Base-by-base conservation (phyloP, 2,329 filamentous ascomycete genomes). In the Epichloe gansuensis region DNA sequence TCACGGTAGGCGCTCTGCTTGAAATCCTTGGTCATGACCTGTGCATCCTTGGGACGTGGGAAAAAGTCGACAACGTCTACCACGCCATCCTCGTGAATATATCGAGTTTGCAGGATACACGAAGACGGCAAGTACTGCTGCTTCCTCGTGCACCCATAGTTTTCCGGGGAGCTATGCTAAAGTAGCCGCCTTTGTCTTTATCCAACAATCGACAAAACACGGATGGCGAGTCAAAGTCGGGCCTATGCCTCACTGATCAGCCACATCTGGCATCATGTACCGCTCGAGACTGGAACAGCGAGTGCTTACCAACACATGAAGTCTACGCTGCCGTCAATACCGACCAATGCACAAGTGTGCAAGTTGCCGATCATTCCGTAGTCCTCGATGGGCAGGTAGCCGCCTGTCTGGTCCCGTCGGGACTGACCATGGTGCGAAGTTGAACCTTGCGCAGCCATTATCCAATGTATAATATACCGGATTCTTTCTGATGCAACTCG, bases 301-400 rank as follows among this genome's bases (percentile, higher is more conserved):
- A 39, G 21, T 53, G 57, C 74, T 66, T 62, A 82, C 81, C 85
- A 90, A 66, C 85, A 89, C 83, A 89, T 86, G 60, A 82, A 88
- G 63, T 88, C 86, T 53, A 90, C 67, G 57, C 83, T 85, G 25
- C 85, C 85, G 61, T 85, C 81, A 62, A 86, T 85, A 58, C 83
- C 85, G 23, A 87, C 76, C n/a, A 88, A 71, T 13, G 85, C 85
- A 69, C 83, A 87, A 1, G 85, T 90, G 60, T 83, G 78, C 85
- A 90, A 88, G 62, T 89, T 88, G 25, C 86, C 86, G 60, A 90
- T 87, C 67, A 90, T 77, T 52, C 86, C 86, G 73, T 89, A 89
- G 66, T 89, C 80, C 63, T 89, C 85, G 58, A 88, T 86, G 46
- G 77, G 77, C 31, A 80, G 71, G 59, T 80, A 81, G 35, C 76